Conservation (phyloP, 2,329 filamentous ascomycete genomes). For the Cryphonectria nitschkei region DNA sequence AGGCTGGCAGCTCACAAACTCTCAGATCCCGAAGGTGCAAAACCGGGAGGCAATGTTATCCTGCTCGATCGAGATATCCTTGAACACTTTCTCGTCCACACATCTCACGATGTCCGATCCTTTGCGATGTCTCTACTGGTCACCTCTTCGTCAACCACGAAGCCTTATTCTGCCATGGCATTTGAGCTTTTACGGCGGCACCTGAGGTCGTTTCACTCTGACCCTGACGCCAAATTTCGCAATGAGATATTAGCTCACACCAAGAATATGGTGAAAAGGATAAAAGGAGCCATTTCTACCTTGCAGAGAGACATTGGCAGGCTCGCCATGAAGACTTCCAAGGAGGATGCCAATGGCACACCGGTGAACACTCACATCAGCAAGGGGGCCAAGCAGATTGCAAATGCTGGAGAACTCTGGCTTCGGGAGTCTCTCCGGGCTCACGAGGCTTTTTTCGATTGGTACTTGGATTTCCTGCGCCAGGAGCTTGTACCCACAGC, state of each 20-base stretch:
- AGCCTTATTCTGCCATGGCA: conserved; percentile 67
- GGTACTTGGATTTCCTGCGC: conserved; percentile 75
- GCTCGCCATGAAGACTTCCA: conserved; percentile 32
- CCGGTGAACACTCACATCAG: conserved; percentile 20
- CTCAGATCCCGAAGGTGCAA: conserved; percentile 33
- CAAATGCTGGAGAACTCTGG: conserved; percentile 21
- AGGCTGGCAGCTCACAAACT: conserved; percentile 20
- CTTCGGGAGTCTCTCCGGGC: conserved; percentile 47
- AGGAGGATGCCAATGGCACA: background rate
- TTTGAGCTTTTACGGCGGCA: conserved; percentile 67
- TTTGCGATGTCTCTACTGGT: conserved; percentile 82
- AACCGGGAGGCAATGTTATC: conserved; percentile 31
- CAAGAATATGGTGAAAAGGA: conserved; percentile 75
- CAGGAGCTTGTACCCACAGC: conserved; percentile 77
- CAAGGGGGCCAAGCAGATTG: conserved; percentile 23
- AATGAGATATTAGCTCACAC: conserved; percentile 77
- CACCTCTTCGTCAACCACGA: conserved; percentile 73
- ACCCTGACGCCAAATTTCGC: conserved; percentile 84
- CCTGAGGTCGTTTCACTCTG: conserved; percentile 74
- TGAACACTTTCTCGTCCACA: conserved; percentile 57
- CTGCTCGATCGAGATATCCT: conserved; percentile 49
- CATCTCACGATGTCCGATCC: conserved; percentile 69
- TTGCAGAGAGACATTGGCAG: conserved; percentile 51
- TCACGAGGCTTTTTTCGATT: conserved; percentile 69
- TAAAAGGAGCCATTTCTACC: conserved; percentile 67